phyloP scores from a whole-genome alignment of 371 early-diverging fungal genomes.

The Syncephalastrum contaminatum region DNA sequence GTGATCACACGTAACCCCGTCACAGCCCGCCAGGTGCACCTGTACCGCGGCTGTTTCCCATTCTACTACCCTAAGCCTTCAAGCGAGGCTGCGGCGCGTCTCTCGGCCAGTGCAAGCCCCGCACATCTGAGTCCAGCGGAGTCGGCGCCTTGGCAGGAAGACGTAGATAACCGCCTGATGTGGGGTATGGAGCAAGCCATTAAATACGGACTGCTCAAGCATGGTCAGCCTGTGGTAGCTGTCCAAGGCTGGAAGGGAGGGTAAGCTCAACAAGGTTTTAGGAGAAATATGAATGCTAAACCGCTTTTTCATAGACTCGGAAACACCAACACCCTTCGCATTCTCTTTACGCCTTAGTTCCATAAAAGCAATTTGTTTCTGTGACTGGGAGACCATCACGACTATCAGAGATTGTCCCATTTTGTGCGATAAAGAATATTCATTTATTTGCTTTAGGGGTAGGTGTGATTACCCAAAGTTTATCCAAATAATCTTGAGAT shows the following conservation, averaged over 20 bases:
- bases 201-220: conserved; percentile 60
- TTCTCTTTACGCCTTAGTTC: conserved; percentile 36
- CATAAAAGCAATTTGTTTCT: too few species aligned
- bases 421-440: too few species aligned
- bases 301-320: conserved; percentile 38
- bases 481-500: too few species aligned
- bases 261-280: too few species aligned
- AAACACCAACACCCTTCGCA: conserved; percentile 85
- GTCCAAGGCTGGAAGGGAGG: conserved; percentile 83
- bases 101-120: conserved; percentile 12
- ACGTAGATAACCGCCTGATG: conserved; percentile 78
- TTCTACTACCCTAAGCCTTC: conserved; percentile 74
- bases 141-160: conserved; percentile 77
- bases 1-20: conserved; percentile 83
- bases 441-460: too few species aligned
- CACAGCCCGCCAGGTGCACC: conserved; percentile 87
- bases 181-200: conserved; percentile 78
- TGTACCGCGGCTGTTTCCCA: conserved; percentile 91
- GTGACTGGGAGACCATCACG: too few species aligned
- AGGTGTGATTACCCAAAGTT: too few species aligned
- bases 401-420: too few species aligned
- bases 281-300: too few species aligned
- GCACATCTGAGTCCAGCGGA: conserved; percentile 45
- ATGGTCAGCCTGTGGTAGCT: conserved; percentile 73
- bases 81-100: conserved; percentile 25